phyloP scores from a whole-genome alignment of 2,329 filamentous ascomycete genomes.

The Coniochaeta hoffmannii region DNA sequence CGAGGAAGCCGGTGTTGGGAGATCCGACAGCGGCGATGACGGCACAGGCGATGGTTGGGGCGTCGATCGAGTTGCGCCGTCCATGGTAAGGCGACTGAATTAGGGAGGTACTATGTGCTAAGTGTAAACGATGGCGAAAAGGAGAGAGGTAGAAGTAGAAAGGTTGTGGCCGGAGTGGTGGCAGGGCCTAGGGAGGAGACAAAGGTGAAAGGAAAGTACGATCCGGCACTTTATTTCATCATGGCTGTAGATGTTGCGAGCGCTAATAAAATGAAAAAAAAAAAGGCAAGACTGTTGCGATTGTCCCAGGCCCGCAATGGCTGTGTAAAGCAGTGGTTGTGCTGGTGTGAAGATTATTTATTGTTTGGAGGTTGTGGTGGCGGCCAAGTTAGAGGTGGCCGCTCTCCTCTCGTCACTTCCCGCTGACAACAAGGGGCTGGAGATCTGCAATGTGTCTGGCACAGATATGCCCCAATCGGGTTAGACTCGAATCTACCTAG shows the following conservation, averaged over 20 bases:
- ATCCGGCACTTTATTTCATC: background rate
- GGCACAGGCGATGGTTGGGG: background rate
- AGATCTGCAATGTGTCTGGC: background rate
- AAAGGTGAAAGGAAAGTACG: constrained; percentile 1
- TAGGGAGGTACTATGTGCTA: too few relatives aligned
- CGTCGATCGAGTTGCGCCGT: background rate
- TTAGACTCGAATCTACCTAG: background rate
- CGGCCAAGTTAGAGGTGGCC: background rate
- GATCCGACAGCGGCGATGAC: constrained; percentile 16
- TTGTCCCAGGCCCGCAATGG: background rate
- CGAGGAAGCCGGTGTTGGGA: constrained; percentile 22
- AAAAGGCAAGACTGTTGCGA: background rate
- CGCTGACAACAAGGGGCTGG: background rate
- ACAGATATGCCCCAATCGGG: background rate
- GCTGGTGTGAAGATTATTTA: background rate
- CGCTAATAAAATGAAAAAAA: background rate
- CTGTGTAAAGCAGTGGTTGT: background rate
- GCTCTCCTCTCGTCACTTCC: background rate
- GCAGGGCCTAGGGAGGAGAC: background rate
- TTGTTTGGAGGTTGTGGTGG: background rate
- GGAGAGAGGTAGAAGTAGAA: background rate
- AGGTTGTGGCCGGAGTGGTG: background rate
- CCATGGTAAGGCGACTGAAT: constrained; percentile 9
- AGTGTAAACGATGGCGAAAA: background rate
- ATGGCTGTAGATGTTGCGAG: background rate